Evolutionary conservation across 2,329 filamentous ascomycete genomes (phyloP), one percentile per base, ranked within the genome.

Genomic region (Fusarium protoensiforme): DNA sequence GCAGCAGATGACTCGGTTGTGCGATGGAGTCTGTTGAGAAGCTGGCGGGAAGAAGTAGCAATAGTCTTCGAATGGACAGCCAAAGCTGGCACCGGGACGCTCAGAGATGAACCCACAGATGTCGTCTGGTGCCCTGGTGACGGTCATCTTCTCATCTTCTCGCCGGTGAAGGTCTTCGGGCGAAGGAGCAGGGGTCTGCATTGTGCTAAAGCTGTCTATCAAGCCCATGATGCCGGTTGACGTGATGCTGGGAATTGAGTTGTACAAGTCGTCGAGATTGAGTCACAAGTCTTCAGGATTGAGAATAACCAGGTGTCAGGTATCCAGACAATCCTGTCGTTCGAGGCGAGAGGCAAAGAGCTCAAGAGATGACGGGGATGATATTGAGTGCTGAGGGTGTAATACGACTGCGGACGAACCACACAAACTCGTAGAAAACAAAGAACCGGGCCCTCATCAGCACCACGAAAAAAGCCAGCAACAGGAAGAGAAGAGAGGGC

Each of bases 51-150:
- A 58, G 29, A 71, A 60, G 29, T 60, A 56, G 46, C 64, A 72
- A 41, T 24, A 27, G 29, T 61, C 35, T 6, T 46, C 14, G 2
- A n/a, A 8, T 3, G 68, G 20, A 29, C 68, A 72, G 7, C 13
- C 68, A 48, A 54, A 60, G 27, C 41, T 61, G 35, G 64, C 69
- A 6, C 69, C 64, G 6, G 57, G 29, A 22, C 54, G 39, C 53
- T 64, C 68, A 10, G 68, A 72, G 13, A 72, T 65, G 41, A 31
- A 72, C 11, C 69, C 69, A 10, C 69, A 72, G 29, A 59, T 39
- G n/a, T 31, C 54, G 20, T 72, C 56, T 2, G 69, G 64, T 2
- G 59, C 69, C 9, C 61, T 53, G 2, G 60, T 56, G 33, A 69
- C 27, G 2, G 38, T 31, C 24, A 57, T 20, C 9, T 53, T n/a